phyloP scores from a whole-genome alignment of 2,329 filamentous ascomycete species.

The Lanzia echinophila region DNA sequence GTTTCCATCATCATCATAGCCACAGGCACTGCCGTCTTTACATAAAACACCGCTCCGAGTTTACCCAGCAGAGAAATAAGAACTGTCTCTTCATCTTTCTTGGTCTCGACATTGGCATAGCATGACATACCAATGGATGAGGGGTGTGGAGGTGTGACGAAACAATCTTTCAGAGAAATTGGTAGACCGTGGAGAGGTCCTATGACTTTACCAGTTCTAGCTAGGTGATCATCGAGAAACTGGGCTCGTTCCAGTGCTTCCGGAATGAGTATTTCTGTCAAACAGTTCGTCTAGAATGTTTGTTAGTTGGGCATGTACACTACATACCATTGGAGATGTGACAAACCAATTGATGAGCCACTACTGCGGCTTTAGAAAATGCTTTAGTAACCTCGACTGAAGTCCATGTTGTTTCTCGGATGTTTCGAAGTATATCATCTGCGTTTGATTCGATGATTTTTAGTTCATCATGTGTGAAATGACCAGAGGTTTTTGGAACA shows the following conservation, averaged over 20 bases:
- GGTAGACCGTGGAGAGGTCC: conserved; percentile 37
- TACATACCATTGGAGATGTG: not conserved
- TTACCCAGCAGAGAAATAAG: conserved; percentile 34
- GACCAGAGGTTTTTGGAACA: conserved; percentile 3
- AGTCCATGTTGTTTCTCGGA: conserved; percentile 17
- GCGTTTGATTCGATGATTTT: conserved; percentile 26
- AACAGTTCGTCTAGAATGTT: conserved; percentile 46
- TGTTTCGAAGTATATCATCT: conserved; percentile 18
- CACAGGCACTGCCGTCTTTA: conserved; percentile 78
- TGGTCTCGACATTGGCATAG: conserved; percentile 30
- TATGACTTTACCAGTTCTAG: conserved; percentile 31
- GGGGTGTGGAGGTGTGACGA: conserved; percentile 32
- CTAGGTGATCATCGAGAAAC: conserved; percentile 45
- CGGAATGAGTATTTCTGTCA: conserved; percentile 50
- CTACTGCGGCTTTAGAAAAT: conserved; percentile 43
- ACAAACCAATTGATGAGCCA: conserved; percentile 41
- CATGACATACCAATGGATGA: conserved; percentile 33
- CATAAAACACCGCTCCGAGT: conserved; percentile 63
- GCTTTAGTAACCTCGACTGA: conserved; percentile 35
- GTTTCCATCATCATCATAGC: conserved; percentile 30
- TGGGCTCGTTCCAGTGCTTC: conserved; percentile 45
- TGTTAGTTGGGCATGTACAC: not conserved
- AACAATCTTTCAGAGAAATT: conserved; percentile 36
- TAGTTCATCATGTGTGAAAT: conserved; percentile 5
- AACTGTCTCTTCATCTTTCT: conserved; percentile 24